These are phyloP conservation scores for Zoysia pacifica DNA, from an alignment of 176 grass and related monocot genomes.

Conservation along the genomic window DNA sequence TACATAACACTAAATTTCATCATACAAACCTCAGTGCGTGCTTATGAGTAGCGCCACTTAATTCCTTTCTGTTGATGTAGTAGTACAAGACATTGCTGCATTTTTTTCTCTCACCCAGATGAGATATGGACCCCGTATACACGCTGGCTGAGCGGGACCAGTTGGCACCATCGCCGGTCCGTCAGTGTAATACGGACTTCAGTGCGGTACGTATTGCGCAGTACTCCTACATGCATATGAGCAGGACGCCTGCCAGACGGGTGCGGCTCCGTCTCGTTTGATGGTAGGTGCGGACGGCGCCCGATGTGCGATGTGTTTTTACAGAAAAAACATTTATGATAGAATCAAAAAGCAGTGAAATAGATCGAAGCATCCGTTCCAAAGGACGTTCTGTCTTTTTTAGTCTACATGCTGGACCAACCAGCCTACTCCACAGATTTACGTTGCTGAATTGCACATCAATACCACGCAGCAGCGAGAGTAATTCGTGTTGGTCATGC, in stretches of 20 bases:
- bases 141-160: slow-evolving; percentile 1
- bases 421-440: not conserved
- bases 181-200: not conserved
- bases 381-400: no score
- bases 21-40: no score
- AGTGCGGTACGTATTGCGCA: not conserved
- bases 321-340: no score
- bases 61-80: not conserved
- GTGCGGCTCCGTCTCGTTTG: no score
- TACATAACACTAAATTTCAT: no score
- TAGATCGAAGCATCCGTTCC: no score
- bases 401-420: not conserved
- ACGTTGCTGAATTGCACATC: not conserved
- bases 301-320: no score
- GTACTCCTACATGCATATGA: not conserved
- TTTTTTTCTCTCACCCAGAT: not conserved
- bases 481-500: not conserved
- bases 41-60: not conserved
- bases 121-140: not conserved
- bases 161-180: not conserved
- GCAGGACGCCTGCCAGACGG: no score
- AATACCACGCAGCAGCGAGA: not conserved
- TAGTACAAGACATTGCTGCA: not conserved
- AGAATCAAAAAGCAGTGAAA: no score
- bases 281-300: no score